These are phyloP conservation scores for Xylariaceae sp. DNA, from an alignment of 2,329 filamentous ascomycete species.

Conservation along the genomic window DNA sequence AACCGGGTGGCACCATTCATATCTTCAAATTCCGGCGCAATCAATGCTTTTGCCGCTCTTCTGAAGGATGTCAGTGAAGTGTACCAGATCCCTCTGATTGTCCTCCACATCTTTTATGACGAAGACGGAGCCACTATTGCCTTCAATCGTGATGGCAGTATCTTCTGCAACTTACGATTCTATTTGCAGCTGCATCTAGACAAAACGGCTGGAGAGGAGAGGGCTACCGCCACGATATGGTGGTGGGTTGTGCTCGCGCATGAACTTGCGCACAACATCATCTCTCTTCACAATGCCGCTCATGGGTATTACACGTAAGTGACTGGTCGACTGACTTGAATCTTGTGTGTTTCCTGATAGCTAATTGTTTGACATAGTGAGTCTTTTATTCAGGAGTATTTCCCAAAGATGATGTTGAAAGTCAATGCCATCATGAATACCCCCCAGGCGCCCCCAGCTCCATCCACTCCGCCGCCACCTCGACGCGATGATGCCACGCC, in stretches of 20 bases:
- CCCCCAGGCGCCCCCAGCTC: conserved; percentile 4
- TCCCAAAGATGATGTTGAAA: conserved; percentile 60
- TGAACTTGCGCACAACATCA: conserved; percentile 91
- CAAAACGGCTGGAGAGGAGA: conserved; percentile 43
- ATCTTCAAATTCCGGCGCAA: conserved; percentile 49
- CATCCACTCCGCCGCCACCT: not conserved
- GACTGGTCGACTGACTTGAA: not conserved
- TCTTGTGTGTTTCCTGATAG: not conserved
- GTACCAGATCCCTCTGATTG: conserved; percentile 63
- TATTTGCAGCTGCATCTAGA: conserved; percentile 71
- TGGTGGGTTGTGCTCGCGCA: conserved; percentile 97
- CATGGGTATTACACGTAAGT: conserved; percentile 77
- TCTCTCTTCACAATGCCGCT: conserved; percentile 67
- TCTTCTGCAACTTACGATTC: conserved; percentile 92
- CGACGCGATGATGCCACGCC: not conserved
- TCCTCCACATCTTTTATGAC: conserved; percentile 85
- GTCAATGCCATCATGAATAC: conserved; percentile 29
- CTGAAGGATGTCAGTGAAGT: conserved; percentile 65
- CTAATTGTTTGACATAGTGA: conserved; percentile 44
- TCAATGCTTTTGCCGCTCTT: conserved; percentile 65
- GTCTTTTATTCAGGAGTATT: conserved; percentile 73
- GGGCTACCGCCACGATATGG: conserved; percentile 68
- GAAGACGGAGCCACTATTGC: conserved; percentile 75
- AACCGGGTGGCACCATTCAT: conserved; percentile 53
- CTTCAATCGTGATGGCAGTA: conserved; percentile 79